Conservation (phyloP, 352 stramenopile species). For the Phytophthora crassamura region DNA sequence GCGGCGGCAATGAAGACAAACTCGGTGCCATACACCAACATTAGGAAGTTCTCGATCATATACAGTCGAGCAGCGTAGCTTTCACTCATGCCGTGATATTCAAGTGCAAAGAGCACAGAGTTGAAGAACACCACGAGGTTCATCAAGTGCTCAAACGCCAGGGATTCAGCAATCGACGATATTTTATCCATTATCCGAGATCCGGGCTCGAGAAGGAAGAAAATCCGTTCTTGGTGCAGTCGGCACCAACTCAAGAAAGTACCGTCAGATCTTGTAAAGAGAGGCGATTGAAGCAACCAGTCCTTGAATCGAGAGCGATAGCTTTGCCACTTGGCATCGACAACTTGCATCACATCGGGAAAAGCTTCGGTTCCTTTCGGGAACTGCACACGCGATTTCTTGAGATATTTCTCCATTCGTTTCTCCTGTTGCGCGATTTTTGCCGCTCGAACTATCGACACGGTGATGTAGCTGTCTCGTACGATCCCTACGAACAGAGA, state of each 20-base stretch:
- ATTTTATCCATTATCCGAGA: slow-evolving; percentile 62
- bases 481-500: slow-evolving; percentile 86
- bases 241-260: slow-evolving; percentile 67
- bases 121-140: slow-evolving; percentile 81
- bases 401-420: slow-evolving; percentile 47
- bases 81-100: slow-evolving; percentile 75
- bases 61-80: slow-evolving; percentile 68
- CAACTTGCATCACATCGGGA: slow-evolving; percentile 62
- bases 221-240: slow-evolving; percentile 65
- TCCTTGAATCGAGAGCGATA: slow-evolving; percentile 23
- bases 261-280: slow-evolving; percentile 65
- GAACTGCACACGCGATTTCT: slow-evolving; percentile 61
- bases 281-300: slow-evolving; percentile 48
- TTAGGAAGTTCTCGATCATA: slow-evolving; percentile 69
- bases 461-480: slow-evolving; percentile 77
- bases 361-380: slow-evolving; percentile 63
- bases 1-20: slow-evolving; percentile 69
- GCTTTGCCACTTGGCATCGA: slow-evolving; percentile 45
- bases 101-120: slow-evolving; percentile 75
- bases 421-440: slow-evolving; percentile 42
- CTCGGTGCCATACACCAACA: slow-evolving; percentile 74
- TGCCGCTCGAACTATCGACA: slow-evolving; percentile 53
- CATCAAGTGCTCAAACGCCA: slow-evolving; percentile 80
- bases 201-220: slow-evolving; percentile 65
- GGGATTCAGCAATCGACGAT: slow-evolving; percentile 52